Percentiles rank a stretch among this genome's conserved stretches.
Evolutionary conservation across 257 asterid species (phyloP).

Genomic region (Hygrophila difformis): DNA sequence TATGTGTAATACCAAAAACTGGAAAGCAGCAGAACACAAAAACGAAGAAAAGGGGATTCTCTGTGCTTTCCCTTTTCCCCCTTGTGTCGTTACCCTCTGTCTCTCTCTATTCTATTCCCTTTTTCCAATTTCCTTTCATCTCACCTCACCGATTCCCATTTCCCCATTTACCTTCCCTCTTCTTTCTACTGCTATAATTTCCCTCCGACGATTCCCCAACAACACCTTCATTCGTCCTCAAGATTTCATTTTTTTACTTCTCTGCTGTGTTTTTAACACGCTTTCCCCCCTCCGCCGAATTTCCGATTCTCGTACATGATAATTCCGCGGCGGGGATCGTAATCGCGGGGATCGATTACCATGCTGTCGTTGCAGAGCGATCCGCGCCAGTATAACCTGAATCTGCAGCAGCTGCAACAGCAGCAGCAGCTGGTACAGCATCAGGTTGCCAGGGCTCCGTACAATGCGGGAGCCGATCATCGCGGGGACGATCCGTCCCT

Average conservation of each 20-base stretch:
- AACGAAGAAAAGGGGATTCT: slow-evolving; percentile 27
- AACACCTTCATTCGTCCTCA: slow-evolving; percentile 13
- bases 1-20: too few relatives aligned
- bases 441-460: slow-evolving; percentile 42
- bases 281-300: neutral
- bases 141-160: neutral
- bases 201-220: neutral
- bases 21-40: slow-evolving; percentile 15
- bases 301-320: neutral
- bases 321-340: slow-evolving; percentile 21
- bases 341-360: slow-evolving; percentile 23
- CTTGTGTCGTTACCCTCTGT: too few relatives aligned
- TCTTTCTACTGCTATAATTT: slow-evolving; percentile 1
- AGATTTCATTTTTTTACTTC: neutral
- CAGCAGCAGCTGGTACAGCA: slow-evolving; percentile 27
- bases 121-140: neutral
- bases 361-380: slow-evolving; percentile 96
- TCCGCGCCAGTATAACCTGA: slow-evolving; percentile 57
- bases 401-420: slow-evolving; percentile 41
- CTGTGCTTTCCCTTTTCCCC: slow-evolving; percentile 1
- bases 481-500: slow-evolving; percentile 37
- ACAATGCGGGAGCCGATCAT: slow-evolving; percentile 37
- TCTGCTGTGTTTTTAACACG: neutral
- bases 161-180: slow-evolving; percentile 6
- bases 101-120: neutral